phyloP scores from a whole-genome alignment of 163 green algal genomes.

The Scenedesmus sp. region DNA sequence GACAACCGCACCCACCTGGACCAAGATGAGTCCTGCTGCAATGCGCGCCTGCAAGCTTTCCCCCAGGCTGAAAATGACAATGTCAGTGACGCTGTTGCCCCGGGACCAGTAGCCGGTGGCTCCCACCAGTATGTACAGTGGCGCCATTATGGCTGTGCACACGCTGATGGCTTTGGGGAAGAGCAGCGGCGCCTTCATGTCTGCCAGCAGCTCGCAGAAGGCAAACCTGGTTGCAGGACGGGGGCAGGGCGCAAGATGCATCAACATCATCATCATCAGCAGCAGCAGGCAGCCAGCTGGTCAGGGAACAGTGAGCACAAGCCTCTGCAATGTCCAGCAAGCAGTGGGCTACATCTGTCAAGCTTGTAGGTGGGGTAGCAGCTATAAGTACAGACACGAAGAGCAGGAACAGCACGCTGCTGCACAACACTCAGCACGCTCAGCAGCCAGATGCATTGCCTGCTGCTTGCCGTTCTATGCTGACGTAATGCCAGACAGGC shows the following conservation, averaged over 20 bases:
- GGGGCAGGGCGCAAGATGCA: background rate
- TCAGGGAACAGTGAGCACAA: too few species aligned
- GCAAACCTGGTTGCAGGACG: background rate
- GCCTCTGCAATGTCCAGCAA: background rate
- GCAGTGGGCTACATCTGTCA: too few species aligned
- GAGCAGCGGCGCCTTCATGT: constrained; percentile 55
- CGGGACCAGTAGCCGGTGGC: constrained; percentile 65
- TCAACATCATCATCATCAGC: background rate
- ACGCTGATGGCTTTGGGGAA: constrained; percentile 56
- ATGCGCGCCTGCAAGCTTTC: constrained; percentile 45
- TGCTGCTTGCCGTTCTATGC: too few species aligned
- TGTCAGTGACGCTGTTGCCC: constrained; percentile 55
- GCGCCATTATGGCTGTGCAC: constrained; percentile 63
- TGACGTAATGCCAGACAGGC: too few species aligned
- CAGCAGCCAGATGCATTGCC: too few species aligned
- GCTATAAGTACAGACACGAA: too few species aligned
- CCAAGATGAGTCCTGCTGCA: constrained; percentile 49
- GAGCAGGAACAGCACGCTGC: too few species aligned
- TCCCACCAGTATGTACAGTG: constrained; percentile 61
- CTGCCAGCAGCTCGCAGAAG: constrained; percentile 66
- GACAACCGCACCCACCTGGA: constrained; percentile 49
- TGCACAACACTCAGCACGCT: too few species aligned
- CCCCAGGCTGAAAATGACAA: constrained; percentile 70
- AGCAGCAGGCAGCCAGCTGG: background rate
- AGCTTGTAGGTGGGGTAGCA: too few species aligned